Conservation (phyloP, 768 basidiomycete species). For the Mycena galopus region DNA sequence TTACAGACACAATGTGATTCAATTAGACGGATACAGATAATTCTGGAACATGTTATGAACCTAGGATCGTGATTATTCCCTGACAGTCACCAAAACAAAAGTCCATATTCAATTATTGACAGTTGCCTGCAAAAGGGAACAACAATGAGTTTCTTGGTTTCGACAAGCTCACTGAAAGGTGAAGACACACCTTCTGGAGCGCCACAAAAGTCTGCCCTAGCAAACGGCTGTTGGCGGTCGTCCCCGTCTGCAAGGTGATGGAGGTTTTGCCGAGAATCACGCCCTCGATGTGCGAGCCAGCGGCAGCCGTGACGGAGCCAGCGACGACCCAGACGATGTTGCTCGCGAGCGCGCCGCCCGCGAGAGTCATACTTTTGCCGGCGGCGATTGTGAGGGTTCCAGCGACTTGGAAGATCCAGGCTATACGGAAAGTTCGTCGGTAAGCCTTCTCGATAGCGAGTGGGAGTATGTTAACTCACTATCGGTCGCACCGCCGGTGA, state of each 20-base stretch:
- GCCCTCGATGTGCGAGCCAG: not conserved
- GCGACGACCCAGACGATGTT: too few species aligned
- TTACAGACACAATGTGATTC: too few species aligned
- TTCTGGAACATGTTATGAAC: too few species aligned
- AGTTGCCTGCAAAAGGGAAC: too few species aligned
- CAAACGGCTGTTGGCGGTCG: not conserved
- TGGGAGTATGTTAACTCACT: not conserved
- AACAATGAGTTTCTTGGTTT: too few species aligned
- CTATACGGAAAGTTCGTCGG: not conserved
- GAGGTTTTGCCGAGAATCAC: not conserved
- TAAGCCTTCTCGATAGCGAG: too few species aligned
- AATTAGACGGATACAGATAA: too few species aligned
- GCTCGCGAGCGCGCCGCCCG: not conserved
- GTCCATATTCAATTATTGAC: too few species aligned
- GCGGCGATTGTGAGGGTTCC: not conserved
- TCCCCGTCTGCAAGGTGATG: not conserved
- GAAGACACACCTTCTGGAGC: not conserved
- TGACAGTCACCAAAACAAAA: too few species aligned
- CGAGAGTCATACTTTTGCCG: not conserved
- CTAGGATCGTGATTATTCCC: too few species aligned
- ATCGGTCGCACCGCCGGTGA: constrained; percentile 29
- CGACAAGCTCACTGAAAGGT: too few species aligned
- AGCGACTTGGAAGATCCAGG: not conserved
- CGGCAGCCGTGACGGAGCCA: not conserved
- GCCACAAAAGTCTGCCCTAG: not conserved